Evolutionary conservation across 1,284 basidiomycete species (phyloP).

Genomic region (Takashimella tepidaria): DNA sequence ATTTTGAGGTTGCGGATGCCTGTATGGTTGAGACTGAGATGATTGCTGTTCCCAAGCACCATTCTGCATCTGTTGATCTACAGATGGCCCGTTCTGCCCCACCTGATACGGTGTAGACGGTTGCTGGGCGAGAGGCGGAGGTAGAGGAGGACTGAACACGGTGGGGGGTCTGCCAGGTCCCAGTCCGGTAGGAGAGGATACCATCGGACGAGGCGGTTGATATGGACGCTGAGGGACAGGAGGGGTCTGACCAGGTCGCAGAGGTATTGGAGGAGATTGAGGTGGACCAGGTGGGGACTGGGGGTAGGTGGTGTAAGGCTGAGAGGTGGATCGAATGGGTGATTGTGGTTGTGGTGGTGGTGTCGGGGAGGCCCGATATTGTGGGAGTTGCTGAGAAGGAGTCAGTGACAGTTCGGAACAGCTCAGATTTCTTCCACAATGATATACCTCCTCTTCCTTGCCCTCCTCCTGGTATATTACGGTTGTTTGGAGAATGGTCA

Average conservation of each 20-base stretch:
- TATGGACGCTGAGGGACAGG: conserved; percentile 13
- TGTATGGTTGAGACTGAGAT: conserved; percentile 5
- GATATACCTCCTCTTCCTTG: no score
- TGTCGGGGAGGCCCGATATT: conserved; percentile 28
- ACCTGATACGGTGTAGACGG: no score
- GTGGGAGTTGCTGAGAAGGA: conserved; percentile 22
- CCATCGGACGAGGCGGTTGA: conserved; percentile 3
- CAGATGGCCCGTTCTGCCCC: no score
- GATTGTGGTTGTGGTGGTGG: conserved; percentile 21
- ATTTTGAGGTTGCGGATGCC: not conserved
- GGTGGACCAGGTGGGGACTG: conserved; percentile 8
- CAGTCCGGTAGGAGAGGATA: not conserved
- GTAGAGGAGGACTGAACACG: no score
- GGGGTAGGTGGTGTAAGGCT: not conserved
- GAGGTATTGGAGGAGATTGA: conserved; percentile 18
- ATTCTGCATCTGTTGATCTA: no score
- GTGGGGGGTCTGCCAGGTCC: no score
- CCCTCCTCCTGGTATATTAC: no score
- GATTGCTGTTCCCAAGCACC: conserved; percentile 1
- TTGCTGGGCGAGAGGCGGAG: no score
- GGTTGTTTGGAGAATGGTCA: no score
- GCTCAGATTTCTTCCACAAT: no score
- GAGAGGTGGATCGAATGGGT: not conserved
- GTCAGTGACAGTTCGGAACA: no score
- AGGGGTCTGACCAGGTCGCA: conserved; percentile 17